These are phyloP conservation scores for Tetradesmus lagerheimii DNA, from an alignment of 139 green algal species.

Conservation along the genomic window DNA sequence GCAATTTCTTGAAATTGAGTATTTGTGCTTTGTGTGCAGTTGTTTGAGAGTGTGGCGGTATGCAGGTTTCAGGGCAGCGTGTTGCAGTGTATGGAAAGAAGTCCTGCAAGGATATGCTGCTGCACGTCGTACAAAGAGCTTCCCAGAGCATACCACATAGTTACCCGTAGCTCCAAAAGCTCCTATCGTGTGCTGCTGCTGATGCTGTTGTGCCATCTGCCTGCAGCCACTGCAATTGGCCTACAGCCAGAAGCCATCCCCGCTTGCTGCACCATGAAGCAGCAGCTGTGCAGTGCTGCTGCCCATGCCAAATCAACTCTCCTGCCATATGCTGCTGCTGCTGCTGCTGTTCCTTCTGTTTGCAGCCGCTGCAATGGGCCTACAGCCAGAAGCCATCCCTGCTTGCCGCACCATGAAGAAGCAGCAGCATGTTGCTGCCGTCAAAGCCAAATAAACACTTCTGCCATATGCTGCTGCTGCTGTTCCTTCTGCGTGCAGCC, in stretches of 20 bases:
- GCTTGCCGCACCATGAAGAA: constrained; percentile 52
- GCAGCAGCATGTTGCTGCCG: too few species aligned
- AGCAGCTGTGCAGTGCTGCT: too few species aligned
- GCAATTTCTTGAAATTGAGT: too few species aligned
- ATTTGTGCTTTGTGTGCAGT: too few species aligned
- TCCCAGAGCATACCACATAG: constrained; percentile 61
- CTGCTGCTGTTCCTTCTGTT: neutral
- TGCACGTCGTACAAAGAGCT: constrained; percentile 75
- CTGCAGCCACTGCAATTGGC: constrained; percentile 3
- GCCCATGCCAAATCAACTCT: too few species aligned
- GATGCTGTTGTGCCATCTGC: neutral
- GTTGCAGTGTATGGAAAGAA: constrained; percentile 80
- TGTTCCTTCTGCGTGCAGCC: too few species aligned
- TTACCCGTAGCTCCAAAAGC: too few species aligned
- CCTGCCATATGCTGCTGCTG: too few species aligned
- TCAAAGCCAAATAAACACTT: too few species aligned
- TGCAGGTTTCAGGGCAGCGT: too few species aligned
- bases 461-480: too few species aligned
- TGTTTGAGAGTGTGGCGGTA: too few species aligned
- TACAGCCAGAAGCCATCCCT: constrained; percentile 26
- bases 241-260: constrained; percentile 28
- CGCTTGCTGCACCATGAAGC: constrained; percentile 49
- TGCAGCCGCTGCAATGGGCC: neutral
- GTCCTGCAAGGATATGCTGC: constrained; percentile 83
- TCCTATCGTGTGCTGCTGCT: neutral